Evolutionary conservation across 2,329 filamentous ascomycete species (phyloP).

Genomic region (Fusarium decemcellulare): DNA sequence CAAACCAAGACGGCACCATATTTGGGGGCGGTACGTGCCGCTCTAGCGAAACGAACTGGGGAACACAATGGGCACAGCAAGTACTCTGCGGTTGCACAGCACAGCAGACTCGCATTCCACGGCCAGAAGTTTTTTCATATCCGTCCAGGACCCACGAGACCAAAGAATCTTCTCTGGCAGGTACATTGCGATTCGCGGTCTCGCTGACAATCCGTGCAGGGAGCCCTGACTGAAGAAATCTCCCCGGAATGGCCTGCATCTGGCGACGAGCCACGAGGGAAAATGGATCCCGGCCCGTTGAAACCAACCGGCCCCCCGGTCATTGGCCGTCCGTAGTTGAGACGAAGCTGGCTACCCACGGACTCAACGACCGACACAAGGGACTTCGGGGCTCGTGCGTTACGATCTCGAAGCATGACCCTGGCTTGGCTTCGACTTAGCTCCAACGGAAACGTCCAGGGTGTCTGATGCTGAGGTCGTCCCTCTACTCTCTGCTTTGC

Average conservation of each 20-base stretch:
- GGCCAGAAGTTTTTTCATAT: not conserved
- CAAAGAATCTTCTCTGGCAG: not conserved
- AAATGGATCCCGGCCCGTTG: slow-evolving; percentile 23
- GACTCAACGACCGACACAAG: slow-evolving; percentile 14
- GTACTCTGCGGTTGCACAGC: not conserved
- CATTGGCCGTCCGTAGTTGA: slow-evolving; percentile 13
- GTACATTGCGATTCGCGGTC: not conserved
- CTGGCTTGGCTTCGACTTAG: slow-evolving; percentile 22
- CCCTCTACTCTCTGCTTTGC: slow-evolving; percentile 26
- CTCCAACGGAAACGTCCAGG: slow-evolving; percentile 41
- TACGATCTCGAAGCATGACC: slow-evolving; percentile 34
- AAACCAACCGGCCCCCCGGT: slow-evolving; percentile 23
- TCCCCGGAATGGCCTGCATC: slow-evolving; percentile 35
- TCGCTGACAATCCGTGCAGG: slow-evolving; percentile 23
- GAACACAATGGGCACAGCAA: not conserved
- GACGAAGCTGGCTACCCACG: slow-evolving; percentile 23
- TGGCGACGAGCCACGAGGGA: slow-evolving; percentile 38
- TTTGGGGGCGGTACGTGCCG: slow-evolving; percentile 6
- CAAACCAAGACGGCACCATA: slow-evolving; percentile 19
- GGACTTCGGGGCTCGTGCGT: slow-evolving; percentile 37
- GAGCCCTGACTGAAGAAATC: slow-evolving; percentile 25
- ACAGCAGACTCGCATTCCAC: slow-evolving; percentile 11
- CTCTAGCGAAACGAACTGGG: slow-evolving; percentile 1
- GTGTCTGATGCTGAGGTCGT: slow-evolving; percentile 14
- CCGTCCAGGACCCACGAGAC: not conserved